phyloP scores from a whole-genome alignment of 352 stramenopile species.

The Phytophthora gonapodyides region DNA sequence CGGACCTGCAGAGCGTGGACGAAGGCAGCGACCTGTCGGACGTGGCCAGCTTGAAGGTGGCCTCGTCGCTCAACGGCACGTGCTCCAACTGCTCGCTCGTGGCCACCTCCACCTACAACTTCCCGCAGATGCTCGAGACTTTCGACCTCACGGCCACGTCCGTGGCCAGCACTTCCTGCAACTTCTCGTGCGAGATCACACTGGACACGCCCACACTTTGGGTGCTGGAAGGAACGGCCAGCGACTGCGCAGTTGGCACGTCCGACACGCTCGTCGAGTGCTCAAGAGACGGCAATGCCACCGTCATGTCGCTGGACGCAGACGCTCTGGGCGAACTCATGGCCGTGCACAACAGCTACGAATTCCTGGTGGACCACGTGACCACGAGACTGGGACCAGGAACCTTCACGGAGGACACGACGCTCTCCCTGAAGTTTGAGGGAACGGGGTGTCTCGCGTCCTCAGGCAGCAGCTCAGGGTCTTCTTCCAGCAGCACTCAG shows the following conservation, averaged over 20 bases:
- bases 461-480: slow-evolving; percentile 4
- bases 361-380: slow-evolving; percentile 60
- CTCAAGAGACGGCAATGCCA: slow-evolving; percentile 57
- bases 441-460: slow-evolving; percentile 56
- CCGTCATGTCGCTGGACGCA: slow-evolving; percentile 49
- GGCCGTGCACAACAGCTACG: slow-evolving; percentile 44
- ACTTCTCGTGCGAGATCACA: slow-evolving; percentile 54
- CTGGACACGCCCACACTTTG: slow-evolving; percentile 65
- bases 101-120: slow-evolving; percentile 65
- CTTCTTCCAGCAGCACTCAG: slow-evolving; percentile 18
- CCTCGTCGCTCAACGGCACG: slow-evolving; percentile 67
- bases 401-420: slow-evolving; percentile 59
- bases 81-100: slow-evolving; percentile 72
- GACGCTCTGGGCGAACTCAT: slow-evolving; percentile 46
- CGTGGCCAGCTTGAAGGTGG: slow-evolving; percentile 46
- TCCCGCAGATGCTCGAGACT: slow-evolving; percentile 68
- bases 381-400: slow-evolving; percentile 63
- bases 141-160: slow-evolving; percentile 57
- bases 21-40: slow-evolving; percentile 57
- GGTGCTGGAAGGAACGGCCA: slow-evolving; percentile 45
- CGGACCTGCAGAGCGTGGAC: slow-evolving; percentile 49
- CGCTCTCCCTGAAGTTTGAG: slow-evolving; percentile 60
- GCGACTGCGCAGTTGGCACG: slow-evolving; percentile 41
- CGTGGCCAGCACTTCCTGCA: slow-evolving; percentile 41
- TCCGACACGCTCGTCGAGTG: slow-evolving; percentile 42